Base-by-base conservation (phyloP, 768 basidiomycete species). In the Panus rudis region DNA sequence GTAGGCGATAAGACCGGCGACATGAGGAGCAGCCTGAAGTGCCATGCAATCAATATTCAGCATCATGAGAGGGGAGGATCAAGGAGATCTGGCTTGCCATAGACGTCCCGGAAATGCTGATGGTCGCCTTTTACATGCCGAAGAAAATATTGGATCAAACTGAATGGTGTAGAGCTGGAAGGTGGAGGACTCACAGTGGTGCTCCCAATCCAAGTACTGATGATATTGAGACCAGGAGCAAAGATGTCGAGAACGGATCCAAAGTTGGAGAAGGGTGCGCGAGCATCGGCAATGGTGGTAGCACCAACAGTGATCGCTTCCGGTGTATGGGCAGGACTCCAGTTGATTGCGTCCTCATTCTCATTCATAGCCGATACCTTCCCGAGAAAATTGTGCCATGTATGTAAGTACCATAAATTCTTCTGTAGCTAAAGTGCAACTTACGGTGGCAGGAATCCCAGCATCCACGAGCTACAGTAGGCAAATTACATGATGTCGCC, bases 221-320 rank as follows among this genome's bases (percentile, higher is more conserved):
- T 61, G 33, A 70, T 50, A n/a, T 56, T 50, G 7, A 45, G 39
- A 16, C 69, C 70, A 24, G 69, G 68, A 7, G 68, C 70, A 42
- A 67, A 68, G 49, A 71, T 44, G 46, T 70, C 63, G 46, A 72
- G 62, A 33, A 60, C 50, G 16, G 55, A n/a, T n/a, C 70, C 70
- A 39, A 53, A 68, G 57, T 71, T 70, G 39, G 68, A 70, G 62
- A 62, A 68, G 6, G 45, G 56, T 21, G 63, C 59, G 6, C 63
- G 54, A 4, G 51, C 50, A 38, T 68, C 69, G 6, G 49, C 46
- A 49, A 71, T 68, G 33, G 54, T 60, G 14, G 51, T 57, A 8
- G 69, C 66, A 30, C 65, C 70, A 27, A 72, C 65, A 17, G 69
- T 70, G 43, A 63, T 65, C 16, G 61, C 68, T 12, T 49, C 47